phyloP scores from a whole-genome alignment of 331 rosid genomes.

The Ulmus americana region DNA sequence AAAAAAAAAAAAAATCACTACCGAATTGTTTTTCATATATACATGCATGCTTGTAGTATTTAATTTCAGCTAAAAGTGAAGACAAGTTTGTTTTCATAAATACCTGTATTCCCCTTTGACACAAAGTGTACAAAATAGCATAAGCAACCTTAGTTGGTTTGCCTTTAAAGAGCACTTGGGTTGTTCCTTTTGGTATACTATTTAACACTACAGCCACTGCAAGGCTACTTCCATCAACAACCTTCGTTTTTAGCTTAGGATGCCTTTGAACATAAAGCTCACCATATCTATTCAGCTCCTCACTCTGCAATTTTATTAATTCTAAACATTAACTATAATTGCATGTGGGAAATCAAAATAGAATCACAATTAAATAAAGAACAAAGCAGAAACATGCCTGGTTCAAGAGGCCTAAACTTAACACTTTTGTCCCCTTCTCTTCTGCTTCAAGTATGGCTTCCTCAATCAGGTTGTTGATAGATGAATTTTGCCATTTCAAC shows the following conservation, averaged over 20 bases:
- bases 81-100: not conserved
- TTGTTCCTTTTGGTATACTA: conserved; percentile 54
- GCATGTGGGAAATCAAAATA: not conserved
- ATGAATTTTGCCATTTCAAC: conserved; percentile 36
- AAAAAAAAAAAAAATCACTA: no score
- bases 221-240: conserved; percentile 76
- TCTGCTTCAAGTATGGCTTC: conserved; percentile 61
- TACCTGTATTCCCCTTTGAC: conserved; percentile 57
- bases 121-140: conserved; percentile 49
- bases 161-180: conserved; percentile 60
- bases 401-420: conserved; percentile 59
- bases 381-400: conserved; percentile 25
- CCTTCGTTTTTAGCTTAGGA: conserved; percentile 50
- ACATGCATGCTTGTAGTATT: no score
- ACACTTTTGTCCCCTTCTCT: conserved; percentile 48
- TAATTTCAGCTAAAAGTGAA: no score
- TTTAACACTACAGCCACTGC: conserved; percentile 58
- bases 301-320: conserved; percentile 32
- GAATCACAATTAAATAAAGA: not conserved
- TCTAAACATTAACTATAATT: not conserved
- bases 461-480: conserved; percentile 53
- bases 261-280: conserved; percentile 40
- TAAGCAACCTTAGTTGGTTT: conserved; percentile 59
- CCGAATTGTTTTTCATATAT: no score
- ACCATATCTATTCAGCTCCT: conserved; percentile 59